These are phyloP conservation scores for Nakazawaea ernobii DNA, from an alignment of 805 yeast genomes.

Conservation along the genomic window DNA sequence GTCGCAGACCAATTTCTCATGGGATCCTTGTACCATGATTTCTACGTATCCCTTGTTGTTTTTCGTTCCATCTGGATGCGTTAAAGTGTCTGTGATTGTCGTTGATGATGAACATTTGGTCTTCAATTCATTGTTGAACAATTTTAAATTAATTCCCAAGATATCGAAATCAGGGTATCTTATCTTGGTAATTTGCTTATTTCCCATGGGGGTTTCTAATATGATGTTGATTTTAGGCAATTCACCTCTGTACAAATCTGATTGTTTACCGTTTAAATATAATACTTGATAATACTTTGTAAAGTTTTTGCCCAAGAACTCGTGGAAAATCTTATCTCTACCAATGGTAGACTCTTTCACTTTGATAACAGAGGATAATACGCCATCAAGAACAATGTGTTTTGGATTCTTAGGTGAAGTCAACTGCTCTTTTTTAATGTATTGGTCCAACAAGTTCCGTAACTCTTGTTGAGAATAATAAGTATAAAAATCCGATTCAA, in stretches of 20 bases:
- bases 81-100: slow-evolving; percentile 56
- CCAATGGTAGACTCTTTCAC: slow-evolving; percentile 24
- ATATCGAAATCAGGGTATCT: slow-evolving; percentile 50
- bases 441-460: slow-evolving; percentile 44
- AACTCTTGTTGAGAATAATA: slow-evolving; percentile 53
- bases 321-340: slow-evolving; percentile 40
- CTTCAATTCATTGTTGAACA: slow-evolving; percentile 62
- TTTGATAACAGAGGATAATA: slow-evolving; percentile 38
- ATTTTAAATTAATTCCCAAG: slow-evolving; percentile 58
- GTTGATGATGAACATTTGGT: slow-evolving; percentile 87
- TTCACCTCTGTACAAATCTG: slow-evolving; percentile 49
- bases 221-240: slow-evolving; percentile 62
- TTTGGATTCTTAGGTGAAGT: slow-evolving; percentile 48
- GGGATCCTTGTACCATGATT: slow-evolving; percentile 90
- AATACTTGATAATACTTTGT: slow-evolving; percentile 43
- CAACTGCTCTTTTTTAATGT: slow-evolving; percentile 48
- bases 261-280: neutral
- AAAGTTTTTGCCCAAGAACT: slow-evolving; percentile 37
- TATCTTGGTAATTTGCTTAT: slow-evolving; percentile 73
- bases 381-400: slow-evolving; percentile 48
- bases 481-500: slow-evolving; percentile 29
- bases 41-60: slow-evolving; percentile 34
- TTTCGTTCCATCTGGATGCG: slow-evolving; percentile 35
- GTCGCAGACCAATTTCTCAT: slow-evolving; percentile 56
- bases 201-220: slow-evolving; percentile 74